Conservation (phyloP, 495 filamentous ascomycete genomes). For the Aspergillus affinis region DNA sequence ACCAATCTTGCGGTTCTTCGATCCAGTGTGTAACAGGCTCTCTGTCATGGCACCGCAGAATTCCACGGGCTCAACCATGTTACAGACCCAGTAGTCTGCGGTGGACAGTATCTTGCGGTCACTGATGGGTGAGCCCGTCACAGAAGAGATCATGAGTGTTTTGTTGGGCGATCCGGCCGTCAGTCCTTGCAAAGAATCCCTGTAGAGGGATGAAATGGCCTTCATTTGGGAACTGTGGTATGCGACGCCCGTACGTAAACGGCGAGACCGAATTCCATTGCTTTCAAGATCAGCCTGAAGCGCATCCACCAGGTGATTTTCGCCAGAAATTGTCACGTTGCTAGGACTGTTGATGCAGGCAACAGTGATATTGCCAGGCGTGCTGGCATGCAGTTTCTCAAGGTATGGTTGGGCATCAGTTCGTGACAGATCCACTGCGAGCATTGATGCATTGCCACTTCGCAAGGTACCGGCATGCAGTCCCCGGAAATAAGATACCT, state of each 20-base stretch:
- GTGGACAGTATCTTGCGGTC: background rate
- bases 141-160: conserved; percentile 3
- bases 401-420: conserved; percentile 25
- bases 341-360: conserved; percentile 36
- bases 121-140: background rate
- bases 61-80: background rate
- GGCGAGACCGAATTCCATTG: background rate
- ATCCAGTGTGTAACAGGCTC: background rate
- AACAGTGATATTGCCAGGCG: conserved; percentile 15
- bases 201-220: background rate
- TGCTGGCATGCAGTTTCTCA: background rate
- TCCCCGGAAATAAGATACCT: conserved; percentile 35
- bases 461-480: conserved; percentile 42
- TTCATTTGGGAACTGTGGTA: conserved; percentile 40
- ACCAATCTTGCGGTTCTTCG: background rate
- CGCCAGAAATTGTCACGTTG: background rate
- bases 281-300: background rate
- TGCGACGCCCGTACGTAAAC: background rate
- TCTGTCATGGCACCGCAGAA: background rate
- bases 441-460: conserved; percentile 24
- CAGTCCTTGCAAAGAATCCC: background rate
- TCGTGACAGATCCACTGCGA: conserved; percentile 29
- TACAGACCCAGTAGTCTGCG: background rate
- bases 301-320: background rate
- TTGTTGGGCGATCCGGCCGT: background rate